Percentiles rank a stretch among this genome's conserved stretches.
These are phyloP conservation scores for Didymella arachidicola DNA, from an alignment of 2,329 filamentous ascomycete genomes.

Conservation along the genomic window DNA sequence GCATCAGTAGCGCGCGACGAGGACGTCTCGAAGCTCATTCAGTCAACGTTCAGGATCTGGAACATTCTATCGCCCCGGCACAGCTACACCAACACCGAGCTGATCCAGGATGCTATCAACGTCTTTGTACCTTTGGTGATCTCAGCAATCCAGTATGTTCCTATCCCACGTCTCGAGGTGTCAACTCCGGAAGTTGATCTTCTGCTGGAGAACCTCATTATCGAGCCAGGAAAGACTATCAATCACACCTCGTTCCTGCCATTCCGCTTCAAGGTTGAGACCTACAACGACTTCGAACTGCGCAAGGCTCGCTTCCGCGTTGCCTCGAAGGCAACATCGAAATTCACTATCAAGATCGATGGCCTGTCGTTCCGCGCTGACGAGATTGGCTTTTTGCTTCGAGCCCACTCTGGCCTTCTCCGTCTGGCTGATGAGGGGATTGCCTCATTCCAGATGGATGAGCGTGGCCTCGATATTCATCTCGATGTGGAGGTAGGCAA, in stretches of 20 bases:
- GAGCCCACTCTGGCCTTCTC: constrained; percentile 77
- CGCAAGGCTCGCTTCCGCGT: constrained; percentile 78
- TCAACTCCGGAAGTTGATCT: constrained; percentile 84
- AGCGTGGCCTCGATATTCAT: constrained; percentile 84
- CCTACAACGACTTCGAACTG: constrained; percentile 85
- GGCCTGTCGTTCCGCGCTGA: constrained; percentile 85
- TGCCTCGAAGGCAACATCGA: constrained; percentile 70
- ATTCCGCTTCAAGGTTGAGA: constrained; percentile 80
- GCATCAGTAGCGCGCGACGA: constrained; percentile 74
- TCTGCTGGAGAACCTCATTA: constrained; percentile 85
- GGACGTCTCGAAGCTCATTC: constrained; percentile 73
- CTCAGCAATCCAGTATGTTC: constrained; percentile 81
- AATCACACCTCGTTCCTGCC: constrained; percentile 90
- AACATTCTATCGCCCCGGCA: constrained; percentile 73
- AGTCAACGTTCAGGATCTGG: constrained; percentile 72
- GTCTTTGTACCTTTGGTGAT: constrained; percentile 82
- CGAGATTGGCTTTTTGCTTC: constrained; percentile 89
- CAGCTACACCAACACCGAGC: constrained; percentile 70
- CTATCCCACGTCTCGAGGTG: constrained; percentile 89
- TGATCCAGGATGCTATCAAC: constrained; percentile 78
- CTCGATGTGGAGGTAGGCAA: constrained; percentile 84
- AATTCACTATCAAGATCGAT: constrained; percentile 79
- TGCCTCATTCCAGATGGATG: constrained; percentile 83
- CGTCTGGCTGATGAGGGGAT: constrained; percentile 83
- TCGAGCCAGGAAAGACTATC: constrained; percentile 85